phyloP scores from a whole-genome alignment of 2,329 filamentous ascomycete species.

The Aspergillus ochraceus region DNA sequence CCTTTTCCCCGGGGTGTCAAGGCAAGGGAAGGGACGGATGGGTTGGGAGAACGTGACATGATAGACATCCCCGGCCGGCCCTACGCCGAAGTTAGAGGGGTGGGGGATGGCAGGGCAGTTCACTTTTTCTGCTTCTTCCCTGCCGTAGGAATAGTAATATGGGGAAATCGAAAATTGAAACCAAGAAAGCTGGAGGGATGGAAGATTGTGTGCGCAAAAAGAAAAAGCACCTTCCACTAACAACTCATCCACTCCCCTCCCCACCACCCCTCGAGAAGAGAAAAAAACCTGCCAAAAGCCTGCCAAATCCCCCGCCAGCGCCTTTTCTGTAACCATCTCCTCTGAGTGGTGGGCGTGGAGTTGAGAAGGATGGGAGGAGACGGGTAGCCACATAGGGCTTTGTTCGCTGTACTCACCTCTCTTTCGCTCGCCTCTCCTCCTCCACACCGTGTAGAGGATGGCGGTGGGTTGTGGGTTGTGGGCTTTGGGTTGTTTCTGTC shows the following conservation, averaged over 20 bases:
- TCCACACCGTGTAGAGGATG: not conserved
- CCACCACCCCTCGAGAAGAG: not conserved
- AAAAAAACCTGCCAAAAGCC: not conserved
- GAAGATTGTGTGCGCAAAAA: too few relatives aligned
- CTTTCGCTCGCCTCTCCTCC: not conserved
- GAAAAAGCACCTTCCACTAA: too few relatives aligned
- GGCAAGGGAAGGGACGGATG: not conserved
- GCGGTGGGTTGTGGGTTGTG: not conserved
- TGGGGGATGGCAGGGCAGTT: too few relatives aligned
- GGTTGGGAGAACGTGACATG: not conserved
- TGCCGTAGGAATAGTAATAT: too few relatives aligned
- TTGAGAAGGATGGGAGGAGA: not conserved
- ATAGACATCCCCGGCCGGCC: not conserved
- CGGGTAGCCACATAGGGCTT: slow-evolving; percentile 33
- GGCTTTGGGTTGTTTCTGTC: too few relatives aligned
- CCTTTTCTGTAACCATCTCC: not conserved
- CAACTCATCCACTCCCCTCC: not conserved
- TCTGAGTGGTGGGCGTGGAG: slow-evolving; percentile 1
- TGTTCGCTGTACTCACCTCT: slow-evolving; percentile 9
- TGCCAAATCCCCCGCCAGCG: not conserved
- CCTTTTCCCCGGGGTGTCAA: slow-evolving; percentile 1
- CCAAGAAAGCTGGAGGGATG: too few relatives aligned
- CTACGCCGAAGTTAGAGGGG: too few relatives aligned
- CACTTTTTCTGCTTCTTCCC: too few relatives aligned
- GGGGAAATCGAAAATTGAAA: too few relatives aligned